phyloP scores from a whole-genome alignment of 768 basidiomycete species.

The Boletus rubescentipes region DNA sequence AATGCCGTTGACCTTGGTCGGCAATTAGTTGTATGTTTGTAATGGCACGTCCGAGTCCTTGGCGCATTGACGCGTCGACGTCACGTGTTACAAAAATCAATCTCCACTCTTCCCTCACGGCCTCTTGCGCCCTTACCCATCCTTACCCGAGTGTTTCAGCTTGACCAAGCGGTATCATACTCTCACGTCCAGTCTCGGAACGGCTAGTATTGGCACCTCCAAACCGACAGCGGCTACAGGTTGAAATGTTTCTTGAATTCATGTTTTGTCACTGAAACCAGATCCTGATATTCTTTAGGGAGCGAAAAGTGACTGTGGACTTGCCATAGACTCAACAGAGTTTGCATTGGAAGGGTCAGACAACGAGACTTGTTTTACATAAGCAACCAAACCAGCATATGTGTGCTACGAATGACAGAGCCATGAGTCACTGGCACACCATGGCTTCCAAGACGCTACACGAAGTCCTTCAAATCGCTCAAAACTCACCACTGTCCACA shows the following conservation, averaged over 20 bases:
- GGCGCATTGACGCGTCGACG: constrained; percentile 12
- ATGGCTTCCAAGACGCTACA: constrained; percentile 12
- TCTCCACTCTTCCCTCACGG: background rate
- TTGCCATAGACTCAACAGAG: no score
- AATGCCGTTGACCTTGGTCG: constrained; percentile 24
- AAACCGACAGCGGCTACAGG: no score
- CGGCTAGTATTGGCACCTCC: no score
- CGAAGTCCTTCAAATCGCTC: constrained; percentile 1
- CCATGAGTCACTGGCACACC: background rate
- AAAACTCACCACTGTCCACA: constrained; percentile 6
- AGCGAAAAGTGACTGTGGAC: no score
- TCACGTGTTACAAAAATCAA: constrained; percentile 32
- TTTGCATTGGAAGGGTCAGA: no score
- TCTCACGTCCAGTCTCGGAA: no score
- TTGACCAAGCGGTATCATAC: no score
- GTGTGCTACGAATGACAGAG: background rate
- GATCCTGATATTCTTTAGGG: no score
- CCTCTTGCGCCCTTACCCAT: background rate
- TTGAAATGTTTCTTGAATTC: no score
- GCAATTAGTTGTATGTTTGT: constrained; percentile 20
- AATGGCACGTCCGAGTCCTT: background rate
- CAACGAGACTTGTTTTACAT: no score
- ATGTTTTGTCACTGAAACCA: no score
- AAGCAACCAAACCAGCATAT: background rate
- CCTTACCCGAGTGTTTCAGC: no score